Conservation (phyloP, 192 early-diverging fungal genomes). For the Ambispora gerdemannii region DNA sequence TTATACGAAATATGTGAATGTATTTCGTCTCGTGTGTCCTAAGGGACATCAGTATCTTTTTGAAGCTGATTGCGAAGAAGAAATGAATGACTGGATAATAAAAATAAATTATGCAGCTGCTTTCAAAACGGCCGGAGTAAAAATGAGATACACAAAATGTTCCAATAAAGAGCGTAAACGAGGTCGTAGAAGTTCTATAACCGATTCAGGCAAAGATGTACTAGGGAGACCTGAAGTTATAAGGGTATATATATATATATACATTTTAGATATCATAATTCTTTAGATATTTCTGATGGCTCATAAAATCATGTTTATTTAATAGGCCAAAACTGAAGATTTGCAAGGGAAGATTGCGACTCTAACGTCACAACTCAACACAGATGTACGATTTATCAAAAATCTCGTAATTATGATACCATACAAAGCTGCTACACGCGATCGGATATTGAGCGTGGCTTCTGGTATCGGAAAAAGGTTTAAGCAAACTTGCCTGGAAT, state of each 20-base stretch:
- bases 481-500: constrained; percentile 53
- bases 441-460: constrained; percentile 56
- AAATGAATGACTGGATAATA: constrained; percentile 79
- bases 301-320: not conserved
- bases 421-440: constrained; percentile 56
- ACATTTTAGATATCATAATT: not conserved
- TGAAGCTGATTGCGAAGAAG: constrained; percentile 61
- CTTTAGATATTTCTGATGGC: not conserved
- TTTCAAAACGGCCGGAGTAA: constrained; percentile 60
- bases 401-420: constrained; percentile 70
- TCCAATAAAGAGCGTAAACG: not conserved
- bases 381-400: constrained; percentile 57
- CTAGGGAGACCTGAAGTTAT: constrained; percentile 14
- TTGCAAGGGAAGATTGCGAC: constrained; percentile 22
- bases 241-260: not conserved
- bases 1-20: constrained; percentile 77
- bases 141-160: constrained; percentile 23
- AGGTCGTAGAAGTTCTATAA: too few relatives aligned
- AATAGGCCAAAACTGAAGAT: constrained; percentile 19
- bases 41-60: constrained; percentile 73
- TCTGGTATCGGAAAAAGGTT: constrained; percentile 53
- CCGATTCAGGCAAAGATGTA: not conserved
- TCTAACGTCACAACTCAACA: constrained; percentile 39
- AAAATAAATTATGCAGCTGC: constrained; percentile 77
- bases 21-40: constrained; percentile 68